Conservation (phyloP, 805 yeast genomes). For the Myxozyma vanderwaltii region DNA sequence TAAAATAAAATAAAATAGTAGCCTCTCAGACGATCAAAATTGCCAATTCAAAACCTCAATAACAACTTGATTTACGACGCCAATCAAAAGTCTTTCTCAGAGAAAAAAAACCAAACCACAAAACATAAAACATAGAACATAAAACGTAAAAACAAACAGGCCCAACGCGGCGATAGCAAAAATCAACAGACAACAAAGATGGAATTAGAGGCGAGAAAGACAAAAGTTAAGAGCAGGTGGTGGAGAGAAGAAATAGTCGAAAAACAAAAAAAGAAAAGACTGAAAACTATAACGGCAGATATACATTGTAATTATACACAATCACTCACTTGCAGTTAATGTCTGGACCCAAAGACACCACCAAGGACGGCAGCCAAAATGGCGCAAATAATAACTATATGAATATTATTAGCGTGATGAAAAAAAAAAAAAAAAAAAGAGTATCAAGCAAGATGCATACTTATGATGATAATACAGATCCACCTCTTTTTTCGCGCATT, state of each 20-base stretch:
- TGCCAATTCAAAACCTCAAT: background rate
- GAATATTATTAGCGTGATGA: background rate
- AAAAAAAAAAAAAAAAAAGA: background rate
- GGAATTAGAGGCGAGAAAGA: background rate
- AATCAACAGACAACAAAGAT: background rate
- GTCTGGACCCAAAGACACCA: conserved; percentile 57
- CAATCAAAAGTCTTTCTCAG: background rate
- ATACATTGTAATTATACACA: conserved; percentile 6
- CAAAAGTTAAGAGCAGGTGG: no score
- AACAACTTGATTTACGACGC: background rate
- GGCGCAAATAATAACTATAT: conserved; percentile 44
- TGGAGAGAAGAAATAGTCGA: background rate
- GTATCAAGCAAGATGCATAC: conserved; percentile 12
- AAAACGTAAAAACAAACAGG: background rate
- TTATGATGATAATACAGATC: conserved; percentile 71
- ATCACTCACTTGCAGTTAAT: background rate
- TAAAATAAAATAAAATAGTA: no score
- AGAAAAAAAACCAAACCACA: background rate
- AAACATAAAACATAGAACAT: background rate
- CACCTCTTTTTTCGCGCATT: conserved; percentile 89
- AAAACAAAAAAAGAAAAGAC: background rate
- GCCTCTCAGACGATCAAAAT: no score
- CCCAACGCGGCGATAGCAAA: background rate
- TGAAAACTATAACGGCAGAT: background rate
- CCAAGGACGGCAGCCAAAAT: conserved; percentile 66